A percentile compares a stretch with the other conserved stretches of the same genome.
These are phyloP conservation scores for Paecilomyces fulvus DNA, from an alignment of 2,329 filamentous ascomycete species.

Conservation along the genomic window DNA sequence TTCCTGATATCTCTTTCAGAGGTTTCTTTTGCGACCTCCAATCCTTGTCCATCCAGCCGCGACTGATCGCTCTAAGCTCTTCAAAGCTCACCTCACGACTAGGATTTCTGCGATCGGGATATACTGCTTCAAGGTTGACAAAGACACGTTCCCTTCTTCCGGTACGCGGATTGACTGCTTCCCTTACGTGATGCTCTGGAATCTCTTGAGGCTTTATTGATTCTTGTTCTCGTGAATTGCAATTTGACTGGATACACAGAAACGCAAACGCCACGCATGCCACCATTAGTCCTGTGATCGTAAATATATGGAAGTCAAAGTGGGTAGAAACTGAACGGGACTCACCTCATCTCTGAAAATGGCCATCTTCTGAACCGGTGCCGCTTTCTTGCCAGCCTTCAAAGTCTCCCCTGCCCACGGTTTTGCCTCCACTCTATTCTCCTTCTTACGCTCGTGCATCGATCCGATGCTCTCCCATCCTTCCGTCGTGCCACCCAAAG, in stretches of 20 bases:
- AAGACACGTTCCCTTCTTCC: conserved; percentile 80
- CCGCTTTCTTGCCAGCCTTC: conserved; percentile 76
- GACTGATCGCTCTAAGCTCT: conserved; percentile 70
- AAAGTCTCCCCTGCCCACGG: conserved; percentile 90
- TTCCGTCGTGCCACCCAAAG: conserved; percentile 48
- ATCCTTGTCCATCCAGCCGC: conserved; percentile 56
- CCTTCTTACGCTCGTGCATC: conserved; percentile 81
- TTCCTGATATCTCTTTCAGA: conserved; percentile 46
- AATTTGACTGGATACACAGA: conserved; percentile 46
- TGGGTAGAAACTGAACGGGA: conserved; percentile 30
- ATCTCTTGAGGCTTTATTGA: conserved; percentile 44
- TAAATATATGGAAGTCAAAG: conserved; percentile 62
- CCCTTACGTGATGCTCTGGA: conserved; percentile 67
- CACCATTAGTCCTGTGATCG: conserved; percentile 91
- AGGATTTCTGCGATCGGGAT: conserved; percentile 64
- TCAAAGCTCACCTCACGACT: conserved; percentile 81
- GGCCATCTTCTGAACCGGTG: conserved; percentile 68
- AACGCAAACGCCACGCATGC: conserved; percentile 35
- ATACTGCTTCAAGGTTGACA: conserved; percentile 77
- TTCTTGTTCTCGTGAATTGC: conserved; percentile 30
- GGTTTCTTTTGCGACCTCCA: conserved; percentile 44
- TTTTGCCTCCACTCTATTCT: conserved; percentile 76
- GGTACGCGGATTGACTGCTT: conserved; percentile 71
- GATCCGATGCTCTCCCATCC: conserved; percentile 93
- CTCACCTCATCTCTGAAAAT: conserved; percentile 96